Evolutionary conservation across 2,329 filamentous ascomycete genomes (phyloP), one percentile per base, ranked within the genome.

Genomic region (Alternaria rosae): DNA sequence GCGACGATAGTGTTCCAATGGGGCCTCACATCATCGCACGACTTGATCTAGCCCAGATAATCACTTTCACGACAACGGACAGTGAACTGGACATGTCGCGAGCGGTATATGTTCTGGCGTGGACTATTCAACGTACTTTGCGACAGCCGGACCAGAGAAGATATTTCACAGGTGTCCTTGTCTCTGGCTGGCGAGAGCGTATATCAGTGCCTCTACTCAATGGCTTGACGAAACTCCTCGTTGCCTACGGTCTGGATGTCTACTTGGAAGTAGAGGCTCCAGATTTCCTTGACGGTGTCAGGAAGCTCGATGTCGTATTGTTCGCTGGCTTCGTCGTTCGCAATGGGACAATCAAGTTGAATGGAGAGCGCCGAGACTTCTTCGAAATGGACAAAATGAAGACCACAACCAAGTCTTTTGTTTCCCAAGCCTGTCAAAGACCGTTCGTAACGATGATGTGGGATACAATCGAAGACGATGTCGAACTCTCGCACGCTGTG

Each of bases 361-460:
- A 77, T 52, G 77, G 77, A 13, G 74, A 79, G 54, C 72, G 73
- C 11, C 62, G 77, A 54, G 77, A 79, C 57, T 79, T 72, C 58
- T 79, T 79, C 53, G 72, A 68, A 10, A 78, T 79, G 76, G 77
- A 78, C 50, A 79, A 78, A 59, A 78, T 79, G 77, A 78, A 76
- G 56, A 74, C 70, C 1, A 78, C 77, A 1, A 77, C 75, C 11
- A 78, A 77, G 56, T 74, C 72, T 3, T 79, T 79, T 32, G 76
- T 79, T 4, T 77, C 77, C 12, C 75, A 79, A 54, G 73, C 77
- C 13, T 78, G 76, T 50, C 64, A 78, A 30, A 65, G 77, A 17
- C 65, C 75, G 2, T 79, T 79, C 41, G 63, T 70, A n/a, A 76
- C 76, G 8, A 75, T 79, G 72, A 78, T 79, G 70, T 79, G 77